Evolutionary conservation across 2,329 filamentous ascomycete species (phyloP).

Genomic region (Aspergillus clavatus): DNA sequence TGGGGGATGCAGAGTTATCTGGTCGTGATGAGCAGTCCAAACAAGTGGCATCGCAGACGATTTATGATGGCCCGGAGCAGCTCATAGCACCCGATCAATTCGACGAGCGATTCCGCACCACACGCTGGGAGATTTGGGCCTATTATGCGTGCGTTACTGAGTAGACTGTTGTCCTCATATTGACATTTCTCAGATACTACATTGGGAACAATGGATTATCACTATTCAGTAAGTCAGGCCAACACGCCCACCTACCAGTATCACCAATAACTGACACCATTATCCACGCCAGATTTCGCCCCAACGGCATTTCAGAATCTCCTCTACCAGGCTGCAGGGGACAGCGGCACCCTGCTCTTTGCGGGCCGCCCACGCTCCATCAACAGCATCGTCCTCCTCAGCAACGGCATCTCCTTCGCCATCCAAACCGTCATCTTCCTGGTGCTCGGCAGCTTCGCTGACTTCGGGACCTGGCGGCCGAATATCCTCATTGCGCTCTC

Average conservation of each 20-base stretch:
- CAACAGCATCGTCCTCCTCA: constrained; percentile 60
- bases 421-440: constrained; percentile 55
- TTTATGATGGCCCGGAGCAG: constrained; percentile 24
- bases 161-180: too few relatives aligned
- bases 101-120: constrained; percentile 50
- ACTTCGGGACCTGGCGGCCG: constrained; percentile 62
- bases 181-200: constrained; percentile 49
- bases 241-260: too few relatives aligned
- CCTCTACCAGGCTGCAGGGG: constrained; percentile 56
- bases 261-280: too few relatives aligned
- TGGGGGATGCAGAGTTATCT: neutral
- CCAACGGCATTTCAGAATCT: constrained; percentile 63
- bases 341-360: constrained; percentile 51
- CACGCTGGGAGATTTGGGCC: constrained; percentile 52
- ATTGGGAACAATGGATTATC: constrained; percentile 62
- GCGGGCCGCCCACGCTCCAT: constrained; percentile 55
- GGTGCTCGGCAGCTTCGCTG: constrained; percentile 47
- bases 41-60: neutral
- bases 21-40: neutral
- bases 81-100: constrained; percentile 52
- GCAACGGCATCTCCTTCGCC: constrained; percentile 64
- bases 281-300: constrained; percentile 58
- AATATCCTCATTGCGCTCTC: constrained; percentile 60
- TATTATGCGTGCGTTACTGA: constrained; percentile 51
- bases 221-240: constrained; percentile 52